phyloP scores from a whole-genome alignment of 176 grass and related monocot genomes.

The Oropetium thomaeum region DNA sequence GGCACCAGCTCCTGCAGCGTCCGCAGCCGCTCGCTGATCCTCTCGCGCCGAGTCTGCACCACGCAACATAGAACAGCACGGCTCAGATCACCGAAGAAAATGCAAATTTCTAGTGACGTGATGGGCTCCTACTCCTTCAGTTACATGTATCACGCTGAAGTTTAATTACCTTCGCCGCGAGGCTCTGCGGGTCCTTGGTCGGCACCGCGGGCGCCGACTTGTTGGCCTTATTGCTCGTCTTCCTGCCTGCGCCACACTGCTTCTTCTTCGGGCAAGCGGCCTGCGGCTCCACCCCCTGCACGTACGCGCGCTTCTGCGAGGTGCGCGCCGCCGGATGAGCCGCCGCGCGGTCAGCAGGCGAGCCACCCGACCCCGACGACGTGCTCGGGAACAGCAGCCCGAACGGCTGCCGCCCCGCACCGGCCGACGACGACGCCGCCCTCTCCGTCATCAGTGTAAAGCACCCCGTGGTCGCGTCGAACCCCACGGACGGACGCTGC shows the following conservation, averaged over 20 bases:
- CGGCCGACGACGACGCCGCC: neutral
- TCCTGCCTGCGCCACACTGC: conserved; percentile 55
- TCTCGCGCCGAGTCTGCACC: conserved; percentile 71
- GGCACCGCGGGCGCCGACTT: conserved; percentile 38
- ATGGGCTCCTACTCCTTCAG: no score
- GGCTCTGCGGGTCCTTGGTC: conserved; percentile 62
- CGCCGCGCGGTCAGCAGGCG: conserved; percentile 23
- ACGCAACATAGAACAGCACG: neutral
- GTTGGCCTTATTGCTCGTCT: conserved; percentile 45
- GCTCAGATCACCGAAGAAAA: neutral
- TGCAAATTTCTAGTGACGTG: no score
- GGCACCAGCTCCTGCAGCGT: conserved; percentile 93
- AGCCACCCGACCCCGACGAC: neutral
- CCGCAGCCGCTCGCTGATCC: conserved; percentile 80
- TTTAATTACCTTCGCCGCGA: conserved; percentile 82
- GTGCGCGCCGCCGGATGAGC: conserved; percentile 37
- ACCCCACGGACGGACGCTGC: conserved; percentile 14
- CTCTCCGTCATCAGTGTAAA: conserved; percentile 43
- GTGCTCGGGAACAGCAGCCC: conserved; percentile 43
- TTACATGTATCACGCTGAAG: neutral
- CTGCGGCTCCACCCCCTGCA: conserved; percentile 34
- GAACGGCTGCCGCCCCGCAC: conserved; percentile 26
- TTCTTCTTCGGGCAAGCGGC: conserved; percentile 49
- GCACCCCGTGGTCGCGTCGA: conserved; percentile 23
- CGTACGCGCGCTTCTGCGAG: conserved; percentile 42